A percentile compares a stretch with the other conserved stretches of the same genome.
Conservation (phyloP, 345 rosid species). For the Geranium rotundifolium region DNA sequence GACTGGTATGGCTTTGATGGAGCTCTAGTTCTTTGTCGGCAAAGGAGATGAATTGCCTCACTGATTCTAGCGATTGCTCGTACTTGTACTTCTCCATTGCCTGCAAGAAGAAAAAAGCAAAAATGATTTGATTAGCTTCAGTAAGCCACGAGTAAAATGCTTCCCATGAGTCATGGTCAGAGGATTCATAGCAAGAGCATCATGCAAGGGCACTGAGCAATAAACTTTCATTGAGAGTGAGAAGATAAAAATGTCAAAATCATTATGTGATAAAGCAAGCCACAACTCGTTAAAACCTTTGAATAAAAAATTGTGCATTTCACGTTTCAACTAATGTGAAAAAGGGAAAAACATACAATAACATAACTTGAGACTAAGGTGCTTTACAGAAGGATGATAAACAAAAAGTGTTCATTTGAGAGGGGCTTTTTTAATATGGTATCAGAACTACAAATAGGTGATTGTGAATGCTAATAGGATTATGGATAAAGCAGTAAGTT, state of each 20-base stretch:
- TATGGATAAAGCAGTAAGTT: no score
- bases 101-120: slow-evolving; percentile 23
- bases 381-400: no score
- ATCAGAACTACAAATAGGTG: no score
- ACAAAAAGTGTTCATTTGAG: no score
- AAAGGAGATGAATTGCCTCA: slow-evolving; percentile 62
- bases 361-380: not conserved
- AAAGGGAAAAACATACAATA: not conserved
- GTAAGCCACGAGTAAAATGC: not conserved
- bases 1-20: slow-evolving; percentile 61
- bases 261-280: not conserved
- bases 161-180: not conserved
- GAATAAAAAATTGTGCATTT: not conserved
- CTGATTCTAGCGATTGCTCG: slow-evolving; percentile 80
- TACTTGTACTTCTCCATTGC: slow-evolving; percentile 81
- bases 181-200: not conserved
- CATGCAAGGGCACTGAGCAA: not conserved
- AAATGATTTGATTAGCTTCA: not conserved
- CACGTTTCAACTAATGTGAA: not conserved
- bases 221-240: not conserved
- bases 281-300: not conserved
- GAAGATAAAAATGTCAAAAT: not conserved
- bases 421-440: no score
- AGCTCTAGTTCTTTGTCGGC: slow-evolving; percentile 78
- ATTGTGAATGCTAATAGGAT: no score